A percentile compares a stretch with the other conserved stretches of the same genome.
These are phyloP conservation scores for Cladophialophora chaetospira DNA, from an alignment of 2,329 filamentous ascomycete species.

Conservation along the genomic window DNA sequence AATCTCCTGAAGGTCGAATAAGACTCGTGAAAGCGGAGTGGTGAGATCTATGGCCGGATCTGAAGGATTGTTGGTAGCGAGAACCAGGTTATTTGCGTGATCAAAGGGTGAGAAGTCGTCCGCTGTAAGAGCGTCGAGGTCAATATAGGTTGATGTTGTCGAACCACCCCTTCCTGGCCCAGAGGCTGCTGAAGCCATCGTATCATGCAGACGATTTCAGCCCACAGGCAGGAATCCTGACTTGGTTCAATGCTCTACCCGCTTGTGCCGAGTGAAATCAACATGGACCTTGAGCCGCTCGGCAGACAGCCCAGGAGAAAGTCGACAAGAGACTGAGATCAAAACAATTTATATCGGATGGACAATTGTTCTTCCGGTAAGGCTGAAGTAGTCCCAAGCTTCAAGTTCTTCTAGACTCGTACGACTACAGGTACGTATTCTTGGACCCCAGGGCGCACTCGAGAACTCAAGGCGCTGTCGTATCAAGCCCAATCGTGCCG, in stretches of 20 bases:
- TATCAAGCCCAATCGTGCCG: too few species aligned
- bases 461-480: too few species aligned
- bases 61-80: conserved; percentile 86
- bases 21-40: conserved; percentile 86
- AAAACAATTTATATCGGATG: not conserved
- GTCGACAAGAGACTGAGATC: too few species aligned
- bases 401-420: too few species aligned
- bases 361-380: not conserved
- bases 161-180: not conserved
- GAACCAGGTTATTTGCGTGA: conserved; percentile 87
- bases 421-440: too few species aligned
- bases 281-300: too few species aligned
- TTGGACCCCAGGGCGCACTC: too few species aligned
- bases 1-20: conserved; percentile 96
- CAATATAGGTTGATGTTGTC: conserved; percentile 66
- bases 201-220: not conserved
- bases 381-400: not conserved
- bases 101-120: conserved; percentile 76
- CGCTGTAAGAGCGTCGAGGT: conserved; percentile 88
- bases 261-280: too few species aligned
- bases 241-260: too few species aligned
- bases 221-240: not conserved
- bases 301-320: too few species aligned
- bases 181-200: conserved; percentile 8
- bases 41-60: conserved; percentile 90